Evolutionary conservation across 108 stramenopile species (phyloP), one percentile per base, ranked within the genome.

Genomic region (Skeletonema potamos): DNA sequence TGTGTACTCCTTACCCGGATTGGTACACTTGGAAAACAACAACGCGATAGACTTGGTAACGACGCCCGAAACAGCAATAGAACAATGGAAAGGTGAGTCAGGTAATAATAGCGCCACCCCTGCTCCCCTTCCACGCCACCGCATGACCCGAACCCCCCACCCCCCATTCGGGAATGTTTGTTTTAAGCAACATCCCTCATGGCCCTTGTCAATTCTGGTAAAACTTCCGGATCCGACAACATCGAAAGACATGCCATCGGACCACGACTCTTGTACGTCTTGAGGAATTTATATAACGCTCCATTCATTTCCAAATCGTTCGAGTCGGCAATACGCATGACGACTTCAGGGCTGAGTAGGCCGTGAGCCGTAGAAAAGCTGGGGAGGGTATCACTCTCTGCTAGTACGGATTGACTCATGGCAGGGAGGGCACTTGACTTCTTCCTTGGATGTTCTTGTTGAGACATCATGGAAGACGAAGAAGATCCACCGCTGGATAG

Each of bases 201-300:
- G 5, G 92, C 92, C 51, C 72, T 62, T n/a, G 92, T 93, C 28
- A 93, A 61, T 58, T 90, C 86, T 5, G 92, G 92, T 3, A 93
- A 67, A 5, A 93, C 65, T 13, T 81, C 73, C 6, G 89, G 87
- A 70, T 93, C 89, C 15, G 85, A 86, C 32, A 93, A 58, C 85
- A 93, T 86, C 33, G 81, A 78, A 2, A 93, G 77, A 70, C 92
- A 93, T 27, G 92, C 88, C 84, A 93, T 87, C 20, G 92, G 92
- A 4, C 92, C 92, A 18, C 81, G 58, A 58, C 74, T 51, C 32
- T 68, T 62, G 73, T 93, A 93, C 11, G 76, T 84, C 13, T 76
- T 64, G 6, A 93, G 68, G 64, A 93, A 93, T 28, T 54, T 57
- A 28, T 69, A 54, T 3, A 85, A 37, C 0, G 77, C 66, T 60